These are phyloP conservation scores for Balamuthia mandrillaris DNA, from an alignment of 208 protist genomes.

Conservation along the genomic window DNA sequence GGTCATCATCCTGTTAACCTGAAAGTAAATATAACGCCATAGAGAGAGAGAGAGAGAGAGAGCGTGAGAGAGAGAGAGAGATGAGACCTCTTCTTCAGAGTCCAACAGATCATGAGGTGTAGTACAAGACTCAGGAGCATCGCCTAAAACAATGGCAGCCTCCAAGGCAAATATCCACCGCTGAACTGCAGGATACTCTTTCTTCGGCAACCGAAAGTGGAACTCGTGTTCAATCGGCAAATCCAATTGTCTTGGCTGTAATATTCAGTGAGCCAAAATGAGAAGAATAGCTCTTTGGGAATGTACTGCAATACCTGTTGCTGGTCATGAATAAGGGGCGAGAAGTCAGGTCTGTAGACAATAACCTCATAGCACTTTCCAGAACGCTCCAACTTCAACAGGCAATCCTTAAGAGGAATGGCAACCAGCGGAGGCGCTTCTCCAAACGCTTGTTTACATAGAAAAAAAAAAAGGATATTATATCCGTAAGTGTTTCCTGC, in stretches of 20 bases:
- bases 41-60: too few species aligned
- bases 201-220: background rate
- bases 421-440: background rate
- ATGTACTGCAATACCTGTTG: background rate
- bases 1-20: background rate
- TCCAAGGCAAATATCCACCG: background rate
- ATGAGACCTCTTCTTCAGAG: background rate
- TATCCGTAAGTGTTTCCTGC: too few species aligned
- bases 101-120: background rate
- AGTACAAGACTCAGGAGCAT: background rate
- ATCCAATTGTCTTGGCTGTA: background rate
- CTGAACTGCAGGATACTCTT: background rate
- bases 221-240: background rate
- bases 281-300: background rate
- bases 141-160: background rate
- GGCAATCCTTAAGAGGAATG: background rate
- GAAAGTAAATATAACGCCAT: too few species aligned
- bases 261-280: background rate
- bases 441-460: background rate
- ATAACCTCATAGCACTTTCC: background rate
- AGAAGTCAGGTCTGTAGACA: background rate
- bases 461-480: background rate
- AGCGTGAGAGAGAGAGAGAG: too few species aligned
- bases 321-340: too few species aligned
- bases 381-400: background rate